Evolutionary conservation across 176 grass and related monocot genomes (phyloP).

Genomic region (Avena sativa): DNA sequence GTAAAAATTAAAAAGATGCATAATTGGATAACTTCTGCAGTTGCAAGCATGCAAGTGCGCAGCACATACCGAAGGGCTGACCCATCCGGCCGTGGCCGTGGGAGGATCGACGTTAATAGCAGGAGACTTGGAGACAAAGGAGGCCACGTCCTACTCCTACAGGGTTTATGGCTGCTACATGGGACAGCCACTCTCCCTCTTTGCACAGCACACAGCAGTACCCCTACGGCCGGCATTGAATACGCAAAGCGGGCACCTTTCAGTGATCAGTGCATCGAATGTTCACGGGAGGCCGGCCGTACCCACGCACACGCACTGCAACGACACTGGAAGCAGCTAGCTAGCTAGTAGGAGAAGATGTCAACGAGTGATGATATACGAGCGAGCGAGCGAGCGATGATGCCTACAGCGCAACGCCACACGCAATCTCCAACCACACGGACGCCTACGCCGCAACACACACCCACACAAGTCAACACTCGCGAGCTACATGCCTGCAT

Average conservation of each 20-base stretch:
- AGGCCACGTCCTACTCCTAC: background rate
- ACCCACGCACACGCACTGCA: background rate
- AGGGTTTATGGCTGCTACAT: background rate
- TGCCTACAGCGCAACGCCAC: conserved; percentile 29
- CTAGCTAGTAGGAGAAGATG: background rate
- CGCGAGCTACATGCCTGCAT: conserved; percentile 27
- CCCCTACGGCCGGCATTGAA: background rate
- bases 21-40: background rate
- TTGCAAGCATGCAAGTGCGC: background rate
- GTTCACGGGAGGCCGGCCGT: conserved; percentile 25
- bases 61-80: background rate
- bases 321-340: background rate
- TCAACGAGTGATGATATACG: conserved; percentile 46
- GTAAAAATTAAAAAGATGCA: background rate
- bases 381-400: background rate
- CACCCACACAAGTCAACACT: background rate
- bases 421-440: conserved; percentile 36
- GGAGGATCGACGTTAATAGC: background rate
- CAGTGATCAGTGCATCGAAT: conserved; percentile 40
- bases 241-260: background rate
- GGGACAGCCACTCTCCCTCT: background rate
- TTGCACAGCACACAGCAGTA: too few relatives aligned
- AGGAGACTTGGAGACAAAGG: background rate
- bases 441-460: conserved; percentile 38
- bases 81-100: too few relatives aligned